Conservation (phyloP, 2,329 filamentous ascomycete genomes). For the Pestalotiopsis sp. region DNA sequence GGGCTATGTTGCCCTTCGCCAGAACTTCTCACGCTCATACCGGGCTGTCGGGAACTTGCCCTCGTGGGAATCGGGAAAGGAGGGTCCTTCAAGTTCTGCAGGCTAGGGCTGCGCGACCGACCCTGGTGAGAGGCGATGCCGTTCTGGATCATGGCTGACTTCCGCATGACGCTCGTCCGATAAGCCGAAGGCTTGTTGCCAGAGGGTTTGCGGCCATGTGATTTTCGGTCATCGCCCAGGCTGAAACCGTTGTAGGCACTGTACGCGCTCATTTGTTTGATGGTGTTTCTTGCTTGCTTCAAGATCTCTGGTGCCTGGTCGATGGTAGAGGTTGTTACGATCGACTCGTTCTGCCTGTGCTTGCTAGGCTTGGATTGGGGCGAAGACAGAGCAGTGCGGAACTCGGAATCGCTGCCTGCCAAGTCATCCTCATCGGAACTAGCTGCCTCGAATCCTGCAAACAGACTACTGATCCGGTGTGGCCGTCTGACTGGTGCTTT, state of each 20-base stretch:
- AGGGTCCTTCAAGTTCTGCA: constrained; percentile 64
- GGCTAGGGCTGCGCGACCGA: constrained; percentile 67
- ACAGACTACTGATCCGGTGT: constrained; percentile 80
- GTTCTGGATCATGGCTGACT: constrained; percentile 78
- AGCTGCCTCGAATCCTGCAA: constrained; percentile 78
- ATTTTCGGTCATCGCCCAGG: constrained; percentile 34
- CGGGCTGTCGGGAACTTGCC: constrained; percentile 80
- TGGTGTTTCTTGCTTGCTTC: constrained; percentile 32
- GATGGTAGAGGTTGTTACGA: constrained; percentile 41
- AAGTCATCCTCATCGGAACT: constrained; percentile 73
- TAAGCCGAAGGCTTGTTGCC: constrained; percentile 44
- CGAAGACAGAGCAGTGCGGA: constrained; percentile 66
- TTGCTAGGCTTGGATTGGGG: constrained; percentile 54
- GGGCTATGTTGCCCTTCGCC: constrained; percentile 80
- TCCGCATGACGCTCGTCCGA: constrained; percentile 69
- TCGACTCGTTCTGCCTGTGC: constrained; percentile 45
- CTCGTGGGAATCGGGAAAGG: constrained; percentile 92
- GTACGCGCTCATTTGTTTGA: constrained; percentile 37
- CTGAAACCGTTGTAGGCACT: constrained; percentile 51
- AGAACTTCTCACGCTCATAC: constrained; percentile 64
- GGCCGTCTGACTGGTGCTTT: constrained; percentile 68
- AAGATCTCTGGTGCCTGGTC: constrained; percentile 36
- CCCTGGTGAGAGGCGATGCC: constrained; percentile 72
- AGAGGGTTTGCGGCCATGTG: constrained; percentile 33
- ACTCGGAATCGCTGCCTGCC: constrained; percentile 67